Evolutionary conservation across 805 yeast genomes (phyloP).

Genomic region (Starmerella stellata): DNA sequence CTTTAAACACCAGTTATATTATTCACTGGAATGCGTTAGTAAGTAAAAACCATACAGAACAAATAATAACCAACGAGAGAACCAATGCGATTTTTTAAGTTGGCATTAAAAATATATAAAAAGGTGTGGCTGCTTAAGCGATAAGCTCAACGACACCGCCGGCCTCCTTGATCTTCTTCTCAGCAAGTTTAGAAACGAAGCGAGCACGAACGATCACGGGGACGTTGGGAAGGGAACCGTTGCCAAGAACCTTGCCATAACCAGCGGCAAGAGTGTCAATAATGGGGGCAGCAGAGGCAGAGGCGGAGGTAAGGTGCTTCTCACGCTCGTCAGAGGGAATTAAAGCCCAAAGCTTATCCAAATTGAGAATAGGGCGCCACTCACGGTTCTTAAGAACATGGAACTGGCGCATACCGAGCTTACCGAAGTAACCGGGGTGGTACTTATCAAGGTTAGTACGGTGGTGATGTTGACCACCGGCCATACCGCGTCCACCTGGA

Average conservation of each 20-base stretch:
- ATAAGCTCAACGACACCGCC: slow-evolving; percentile 99
- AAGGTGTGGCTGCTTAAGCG: slow-evolving; percentile 46
- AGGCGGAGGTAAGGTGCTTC: slow-evolving; percentile 68
- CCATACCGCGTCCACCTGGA: slow-evolving; percentile 99
- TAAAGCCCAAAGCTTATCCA: slow-evolving; percentile 96
- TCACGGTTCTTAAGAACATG: slow-evolving; percentile 83
- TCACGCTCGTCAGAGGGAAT: slow-evolving; percentile 89
- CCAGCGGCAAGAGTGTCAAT: slow-evolving; percentile 98
- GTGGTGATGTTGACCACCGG: slow-evolving; percentile 99
- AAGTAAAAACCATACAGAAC: too few species aligned
- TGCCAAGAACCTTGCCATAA: slow-evolving; percentile 99
- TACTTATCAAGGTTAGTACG: slow-evolving; percentile 98
- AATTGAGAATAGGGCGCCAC: slow-evolving; percentile 97
- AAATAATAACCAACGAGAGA: too few species aligned
- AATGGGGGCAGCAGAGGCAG: slow-evolving; percentile 89
- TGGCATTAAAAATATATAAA: slow-evolving; percentile 5
- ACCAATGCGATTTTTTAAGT: slow-evolving; percentile 1
- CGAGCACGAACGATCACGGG: slow-evolving; percentile 99
- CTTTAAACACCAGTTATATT: too few species aligned
- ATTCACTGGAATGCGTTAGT: too few species aligned
- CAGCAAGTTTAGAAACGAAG: slow-evolving; percentile 97
- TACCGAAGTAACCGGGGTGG: slow-evolving; percentile 99
- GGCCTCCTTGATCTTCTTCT: slow-evolving; percentile 98
- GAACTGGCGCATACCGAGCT: slow-evolving; percentile 99
- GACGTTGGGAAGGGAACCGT: slow-evolving; percentile 93